Percentiles rank a stretch among this genome's conserved stretches.
These are phyloP conservation scores for Alternaria alternata DNA, from an alignment of 2,329 filamentous ascomycete genomes.

Conservation along the genomic window DNA sequence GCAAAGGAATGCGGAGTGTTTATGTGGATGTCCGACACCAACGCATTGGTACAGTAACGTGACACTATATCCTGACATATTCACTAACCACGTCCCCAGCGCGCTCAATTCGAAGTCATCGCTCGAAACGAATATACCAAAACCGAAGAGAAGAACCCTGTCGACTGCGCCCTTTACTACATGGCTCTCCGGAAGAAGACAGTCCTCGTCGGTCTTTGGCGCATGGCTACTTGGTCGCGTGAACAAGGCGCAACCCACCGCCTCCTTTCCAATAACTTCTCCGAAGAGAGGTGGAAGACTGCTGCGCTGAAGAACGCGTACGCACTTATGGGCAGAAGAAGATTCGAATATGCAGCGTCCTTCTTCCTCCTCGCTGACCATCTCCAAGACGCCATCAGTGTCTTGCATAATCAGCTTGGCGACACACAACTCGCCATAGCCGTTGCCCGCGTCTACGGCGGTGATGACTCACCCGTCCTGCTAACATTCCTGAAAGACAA, in stretches of 20 bases:
- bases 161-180: constrained; percentile 91
- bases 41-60: constrained; percentile 71
- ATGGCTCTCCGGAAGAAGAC: constrained; percentile 90
- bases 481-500: constrained; percentile 78
- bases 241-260: constrained; percentile 84
- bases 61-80: background rate
- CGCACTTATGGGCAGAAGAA: constrained; percentile 86
- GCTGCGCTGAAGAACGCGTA: constrained; percentile 96
- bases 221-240: constrained; percentile 88
- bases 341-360: constrained; percentile 93
- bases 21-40: constrained; percentile 87
- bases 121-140: constrained; percentile 94
- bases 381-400: constrained; percentile 82
- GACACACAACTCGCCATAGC: constrained; percentile 91
- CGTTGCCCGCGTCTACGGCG: constrained; percentile 86
- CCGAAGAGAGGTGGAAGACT: constrained; percentile 84
- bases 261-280: constrained; percentile 89
- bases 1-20: constrained; percentile 89
- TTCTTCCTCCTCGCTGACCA: constrained; percentile 93
- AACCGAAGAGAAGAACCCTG: constrained; percentile 84
- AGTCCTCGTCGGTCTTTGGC: constrained; percentile 89
- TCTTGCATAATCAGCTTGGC: constrained; percentile 85
- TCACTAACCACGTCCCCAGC: constrained; percentile 54
- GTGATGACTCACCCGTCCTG: constrained; percentile 79
- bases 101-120: constrained; percentile 83